phyloP scores from a whole-genome alignment of 2,329 filamentous ascomycete genomes.

The Venturiaceae sp. region DNA sequence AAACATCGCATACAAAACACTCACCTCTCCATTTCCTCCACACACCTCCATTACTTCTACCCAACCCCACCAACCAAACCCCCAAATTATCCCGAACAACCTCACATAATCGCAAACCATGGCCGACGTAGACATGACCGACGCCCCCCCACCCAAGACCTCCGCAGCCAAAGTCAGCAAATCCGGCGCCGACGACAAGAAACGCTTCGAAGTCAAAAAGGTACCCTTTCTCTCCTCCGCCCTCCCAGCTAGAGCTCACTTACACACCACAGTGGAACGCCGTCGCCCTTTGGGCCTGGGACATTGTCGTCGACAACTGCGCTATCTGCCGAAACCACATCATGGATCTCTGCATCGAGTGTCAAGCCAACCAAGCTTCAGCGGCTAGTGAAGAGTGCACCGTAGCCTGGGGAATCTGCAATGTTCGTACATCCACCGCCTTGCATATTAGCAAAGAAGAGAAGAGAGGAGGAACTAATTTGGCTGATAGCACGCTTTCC shows the following conservation, averaged over 20 bases:
- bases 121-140: conserved; percentile 96
- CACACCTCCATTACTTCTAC: background rate
- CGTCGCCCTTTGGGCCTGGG: conserved; percentile 97
- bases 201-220: conserved; percentile 99
- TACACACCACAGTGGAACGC: conserved; percentile 78
- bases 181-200: conserved; percentile 58
- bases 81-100: conserved; percentile 14
- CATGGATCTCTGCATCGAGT: conserved; percentile 99
- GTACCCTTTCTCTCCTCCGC: conserved; percentile 37
- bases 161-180: conserved; percentile 42
- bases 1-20: background rate
- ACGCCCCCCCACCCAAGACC: conserved; percentile 52
- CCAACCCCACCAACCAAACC: conserved; percentile 14
- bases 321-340: conserved; percentile 99
- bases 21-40: background rate
- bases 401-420: conserved; percentile 98
- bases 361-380: conserved; percentile 95
- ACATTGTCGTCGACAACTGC: conserved; percentile 98
- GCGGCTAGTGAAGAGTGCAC: conserved; percentile 97
- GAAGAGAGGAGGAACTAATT: too few relatives aligned
- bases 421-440: conserved; percentile 52
- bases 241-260: background rate
- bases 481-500: conserved; percentile 76
- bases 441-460: too few relatives aligned
- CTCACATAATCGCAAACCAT: conserved; percentile 39